Evolutionary conservation across 352 stramenopile species (phyloP), one percentile per base, ranked within the genome.

Genomic region (Blastocystis sp.): DNA sequence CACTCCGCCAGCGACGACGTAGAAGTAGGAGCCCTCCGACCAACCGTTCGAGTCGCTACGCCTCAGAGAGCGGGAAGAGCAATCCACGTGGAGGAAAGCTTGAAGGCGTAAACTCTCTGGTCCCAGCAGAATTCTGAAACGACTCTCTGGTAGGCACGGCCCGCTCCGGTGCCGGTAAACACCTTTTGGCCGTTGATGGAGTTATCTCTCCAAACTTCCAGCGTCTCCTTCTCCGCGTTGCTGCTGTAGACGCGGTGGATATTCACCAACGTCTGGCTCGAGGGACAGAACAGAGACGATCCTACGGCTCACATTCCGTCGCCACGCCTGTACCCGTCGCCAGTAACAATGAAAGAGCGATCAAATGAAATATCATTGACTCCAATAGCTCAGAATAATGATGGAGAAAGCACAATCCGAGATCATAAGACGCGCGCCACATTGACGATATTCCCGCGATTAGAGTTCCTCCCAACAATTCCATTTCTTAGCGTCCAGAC

Each of bases 171-270:
- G 2, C n/a, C 74, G n/a, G 74, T 84, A 56, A 69, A 43, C 7
- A 84, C 53, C 34, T 84, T 84, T 48, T 84, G 74, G 34, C 74
- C 74, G 9, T 45, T 62, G 56, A 84, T 67, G 10, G 74, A 84
- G 53, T 84, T 70, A 4, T 64, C 52, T 2, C 38, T 59, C 74
- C 74, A 84, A 84, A 84, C 69, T 28, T 84, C 74, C n/a, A 84
- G 38, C 34, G 56, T 84, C 61, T 84, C 74, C 9, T 64, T 84
- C 48, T 52, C 74, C 45, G 74, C 74, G 45, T 84, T 84, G 21
- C 52, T 59, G 11, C 53, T 45, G 48, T 84, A 84, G 23, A 64
- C 41, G n/a, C 74, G 48, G 56, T 59, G 48, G 28, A 84, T 53
- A 9, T 84, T 34, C 5, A 84, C 28, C 21, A 56, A 10, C n/a